Evolutionary conservation across 1,284 basidiomycete species (phyloP).

Genomic region (Mycosarcoma mackinlayi): DNA sequence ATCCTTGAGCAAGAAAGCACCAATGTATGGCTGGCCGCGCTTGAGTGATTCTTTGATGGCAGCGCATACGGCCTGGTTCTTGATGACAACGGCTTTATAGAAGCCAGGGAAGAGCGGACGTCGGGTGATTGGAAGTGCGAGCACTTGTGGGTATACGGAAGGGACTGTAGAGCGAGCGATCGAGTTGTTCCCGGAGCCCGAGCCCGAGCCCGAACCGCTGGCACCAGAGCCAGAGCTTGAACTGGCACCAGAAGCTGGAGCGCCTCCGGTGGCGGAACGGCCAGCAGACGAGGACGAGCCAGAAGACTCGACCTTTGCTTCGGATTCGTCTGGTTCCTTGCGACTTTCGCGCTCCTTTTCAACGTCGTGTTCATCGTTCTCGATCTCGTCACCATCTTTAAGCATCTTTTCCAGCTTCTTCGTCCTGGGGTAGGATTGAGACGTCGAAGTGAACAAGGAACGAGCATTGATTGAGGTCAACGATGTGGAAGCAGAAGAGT

Average conservation of each 20-base stretch:
- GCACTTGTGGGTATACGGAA: slow-evolving; percentile 85
- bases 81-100: slow-evolving; percentile 73
- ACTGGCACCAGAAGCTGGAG: slow-evolving; percentile 15
- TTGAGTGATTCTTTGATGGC: slow-evolving; percentile 97
- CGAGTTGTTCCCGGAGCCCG: slow-evolving; percentile 31
- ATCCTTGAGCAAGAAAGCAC: slow-evolving; percentile 96
- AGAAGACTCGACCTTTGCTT: slow-evolving; percentile 28
- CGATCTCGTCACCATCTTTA: slow-evolving; percentile 26
- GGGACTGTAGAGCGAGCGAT: slow-evolving; percentile 62
- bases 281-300: slow-evolving; percentile 24
- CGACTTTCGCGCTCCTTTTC: slow-evolving; percentile 35
- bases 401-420: slow-evolving; percentile 34
- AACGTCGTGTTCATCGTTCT: slow-evolving; percentile 31
- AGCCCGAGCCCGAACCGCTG: slow-evolving; percentile 15
- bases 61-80: slow-evolving; percentile 82
- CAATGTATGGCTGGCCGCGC: slow-evolving; percentile 95
- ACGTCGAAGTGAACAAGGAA: slow-evolving; percentile 37
- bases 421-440: slow-evolving; percentile 36
- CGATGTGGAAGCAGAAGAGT: not conserved
- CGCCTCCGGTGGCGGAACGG: slow-evolving; percentile 21
- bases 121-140: slow-evolving; percentile 94
- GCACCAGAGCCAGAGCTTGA: slow-evolving; percentile 18
- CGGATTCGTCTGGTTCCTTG: slow-evolving; percentile 14
- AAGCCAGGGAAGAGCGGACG: slow-evolving; percentile 96
- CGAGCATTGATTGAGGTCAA: slow-evolving; percentile 8